These are phyloP conservation scores for Neolentinus lepideus DNA, from an alignment of 1,284 basidiomycete genomes.

Conservation along the genomic window DNA sequence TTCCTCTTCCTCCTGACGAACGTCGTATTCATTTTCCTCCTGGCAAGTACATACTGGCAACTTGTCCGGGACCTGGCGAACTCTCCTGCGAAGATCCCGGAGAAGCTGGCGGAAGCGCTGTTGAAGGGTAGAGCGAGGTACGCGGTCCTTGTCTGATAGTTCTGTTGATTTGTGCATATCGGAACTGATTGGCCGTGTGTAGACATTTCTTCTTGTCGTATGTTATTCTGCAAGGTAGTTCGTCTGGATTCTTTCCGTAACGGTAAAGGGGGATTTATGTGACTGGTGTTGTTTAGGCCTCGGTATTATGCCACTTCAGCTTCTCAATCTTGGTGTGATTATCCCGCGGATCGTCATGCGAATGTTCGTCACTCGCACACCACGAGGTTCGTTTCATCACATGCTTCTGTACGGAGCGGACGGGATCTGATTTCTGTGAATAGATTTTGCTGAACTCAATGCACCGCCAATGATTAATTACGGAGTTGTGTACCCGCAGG, in stretches of 20 bases:
- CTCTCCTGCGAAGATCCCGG: conserved; percentile 82
- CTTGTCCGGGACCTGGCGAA: conserved; percentile 83
- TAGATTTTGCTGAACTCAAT: conserved; percentile 94
- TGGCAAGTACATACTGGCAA: conserved; percentile 87
- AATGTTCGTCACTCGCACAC: conserved; percentile 74
- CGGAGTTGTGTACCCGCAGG: conserved; percentile 89
- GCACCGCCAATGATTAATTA: conserved; percentile 96
- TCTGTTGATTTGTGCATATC: neutral
- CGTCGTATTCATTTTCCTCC: conserved; percentile 93
- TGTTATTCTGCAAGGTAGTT: conserved; percentile 84
- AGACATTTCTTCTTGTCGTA: conserved; percentile 95
- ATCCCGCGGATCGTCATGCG: conserved; percentile 70
- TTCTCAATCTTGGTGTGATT: conserved; percentile 84
- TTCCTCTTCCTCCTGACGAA: conserved; percentile 92
- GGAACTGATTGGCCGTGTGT: conserved; percentile 9
- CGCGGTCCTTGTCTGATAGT: conserved; percentile 8
- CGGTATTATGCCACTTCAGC: conserved; percentile 91
- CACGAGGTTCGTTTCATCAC: conserved; percentile 54
- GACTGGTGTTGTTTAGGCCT: conserved; percentile 44
- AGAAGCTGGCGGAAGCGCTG: conserved; percentile 80
- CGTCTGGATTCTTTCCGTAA: neutral
- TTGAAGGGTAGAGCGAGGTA: conserved; percentile 68
- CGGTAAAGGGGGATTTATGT: neutral
- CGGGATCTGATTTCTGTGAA: too few relatives aligned
- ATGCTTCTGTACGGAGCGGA: neutral